Evolutionary conservation across 2,329 filamentous ascomycete genomes (phyloP).

Genomic region (Neofusicoccum parvum): DNA sequence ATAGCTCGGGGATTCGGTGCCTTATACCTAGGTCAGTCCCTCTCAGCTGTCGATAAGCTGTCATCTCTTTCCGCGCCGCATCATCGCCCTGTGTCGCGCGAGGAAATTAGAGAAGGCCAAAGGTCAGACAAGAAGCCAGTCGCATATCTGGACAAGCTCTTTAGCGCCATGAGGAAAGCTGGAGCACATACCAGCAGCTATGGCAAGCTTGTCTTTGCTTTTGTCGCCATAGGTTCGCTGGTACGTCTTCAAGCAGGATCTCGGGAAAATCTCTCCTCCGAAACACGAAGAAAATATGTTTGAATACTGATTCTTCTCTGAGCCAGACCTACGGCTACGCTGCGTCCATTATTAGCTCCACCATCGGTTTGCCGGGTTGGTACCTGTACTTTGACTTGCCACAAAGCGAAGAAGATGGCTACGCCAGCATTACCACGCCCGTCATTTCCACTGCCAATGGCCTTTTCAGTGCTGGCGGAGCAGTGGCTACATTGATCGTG

Average conservation of each 20-base stretch:
- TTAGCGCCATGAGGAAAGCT: constrained; percentile 18
- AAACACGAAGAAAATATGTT: not conserved
- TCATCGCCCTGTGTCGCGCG: not conserved
- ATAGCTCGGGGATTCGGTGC: not conserved
- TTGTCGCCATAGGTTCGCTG: constrained; percentile 28
- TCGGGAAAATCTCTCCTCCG: not conserved
- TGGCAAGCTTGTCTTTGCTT: constrained; percentile 25
- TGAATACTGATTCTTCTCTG: not conserved
- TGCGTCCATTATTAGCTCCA: constrained; percentile 54
- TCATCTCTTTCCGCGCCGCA: not conserved
- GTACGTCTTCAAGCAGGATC: constrained; percentile 20
- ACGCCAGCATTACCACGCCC: constrained; percentile 49
- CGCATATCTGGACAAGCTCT: not conserved
- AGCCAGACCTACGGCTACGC: constrained; percentile 52
- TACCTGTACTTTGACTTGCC: constrained; percentile 54
- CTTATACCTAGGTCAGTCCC: constrained; percentile 16
- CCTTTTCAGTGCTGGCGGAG: constrained; percentile 52
- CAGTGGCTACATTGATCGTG: constrained; percentile 50
- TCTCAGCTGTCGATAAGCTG: constrained; percentile 2
- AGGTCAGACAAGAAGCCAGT: not conserved
- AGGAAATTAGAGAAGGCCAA: not conserved
- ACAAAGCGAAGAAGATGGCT: constrained; percentile 45
- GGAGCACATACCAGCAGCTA: constrained; percentile 27
- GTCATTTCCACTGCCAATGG: constrained; percentile 54
- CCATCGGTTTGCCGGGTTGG: constrained; percentile 57